Conservation (phyloP, 306 rosid genomes). For the Rosa multiflora region DNA sequence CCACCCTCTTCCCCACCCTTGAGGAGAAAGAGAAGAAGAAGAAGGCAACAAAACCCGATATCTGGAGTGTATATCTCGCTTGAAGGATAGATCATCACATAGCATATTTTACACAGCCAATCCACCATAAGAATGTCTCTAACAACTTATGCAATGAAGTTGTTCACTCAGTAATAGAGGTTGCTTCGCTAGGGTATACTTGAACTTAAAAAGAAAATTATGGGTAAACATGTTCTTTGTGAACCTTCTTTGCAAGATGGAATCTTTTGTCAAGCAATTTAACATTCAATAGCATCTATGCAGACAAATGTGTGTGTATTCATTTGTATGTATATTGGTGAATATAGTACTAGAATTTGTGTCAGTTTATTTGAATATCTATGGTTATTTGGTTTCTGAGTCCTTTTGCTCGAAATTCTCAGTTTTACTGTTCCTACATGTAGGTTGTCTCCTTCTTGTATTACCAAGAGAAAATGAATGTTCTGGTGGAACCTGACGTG, state of each 20-base stretch:
- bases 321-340: neutral
- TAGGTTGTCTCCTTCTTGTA: constrained; percentile 84
- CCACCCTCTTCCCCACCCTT: neutral
- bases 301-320: neutral
- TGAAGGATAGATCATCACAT: neutral
- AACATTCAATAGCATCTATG: neutral
- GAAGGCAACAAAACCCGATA: neutral
- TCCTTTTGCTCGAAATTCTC: neutral
- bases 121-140: neutral
- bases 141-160: neutral
- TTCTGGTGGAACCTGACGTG: constrained; percentile 92
- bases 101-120: neutral
- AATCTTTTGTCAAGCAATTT: constrained; percentile 3
- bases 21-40: neutral
- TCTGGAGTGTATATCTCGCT: neutral
- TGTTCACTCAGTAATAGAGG: neutral
- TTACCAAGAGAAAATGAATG: constrained; percentile 84
- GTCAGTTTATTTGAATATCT: constrained; percentile 1
- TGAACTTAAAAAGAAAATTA: neutral
- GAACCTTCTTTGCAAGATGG: neutral
- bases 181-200: neutral
- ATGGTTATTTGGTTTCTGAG: neutral
- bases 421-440: constrained; percentile 24
- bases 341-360: neutral
- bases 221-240: neutral